Base-by-base conservation (phyloP, 129 eudicot species). In the Tagetes erecta region DNA sequence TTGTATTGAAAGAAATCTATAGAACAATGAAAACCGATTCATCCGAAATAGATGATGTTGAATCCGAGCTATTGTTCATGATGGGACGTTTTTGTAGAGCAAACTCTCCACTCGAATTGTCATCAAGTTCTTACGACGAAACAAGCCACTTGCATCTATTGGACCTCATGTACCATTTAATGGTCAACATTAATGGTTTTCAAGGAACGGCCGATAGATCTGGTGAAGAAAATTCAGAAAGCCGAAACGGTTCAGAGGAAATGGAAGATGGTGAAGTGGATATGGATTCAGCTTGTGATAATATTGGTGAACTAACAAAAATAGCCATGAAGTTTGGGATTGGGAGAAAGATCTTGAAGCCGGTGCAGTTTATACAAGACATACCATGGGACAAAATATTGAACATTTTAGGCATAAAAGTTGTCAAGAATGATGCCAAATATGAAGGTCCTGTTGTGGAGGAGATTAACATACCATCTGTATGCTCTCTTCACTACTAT, bases 381-480 rank as follows among this genome's bases (percentile, higher is more conserved):
- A 38, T 85, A 11, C 84, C 81, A 50, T 78, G 81, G 85, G 78
- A 75, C 3, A 77, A 64, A 67, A 73, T 81, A 31, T 6, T 41
- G 37, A 77, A 12, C 37, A 63, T 72, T 27, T 42, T 49, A 6
- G 85, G 82, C 50, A 5, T 70, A 41, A 55, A 76, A 55, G 14
- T 3, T 39, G 42, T 13, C 40, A 41, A 51, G 40, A 14, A 35
- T 27, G 45, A 30, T 41, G 51, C 14, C 3, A 45, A 69, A 13
- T 4, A 34, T 63, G 82, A 78, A 60, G 66, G 67, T 52, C 75
- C n/a, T 31, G 7, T 44, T n/a, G 77, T 59, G 36, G 68, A 75
- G 69, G 90, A 85, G 80, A 88, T 88, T 41, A 63, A 36, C 11
- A 72, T 88, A 52, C 95, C 95, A 34, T 75, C 80, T 4, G 88